Evolutionary conservation across 176 grass and related monocot species (phyloP).

Genomic region (Alloteropsis semialata): DNA sequence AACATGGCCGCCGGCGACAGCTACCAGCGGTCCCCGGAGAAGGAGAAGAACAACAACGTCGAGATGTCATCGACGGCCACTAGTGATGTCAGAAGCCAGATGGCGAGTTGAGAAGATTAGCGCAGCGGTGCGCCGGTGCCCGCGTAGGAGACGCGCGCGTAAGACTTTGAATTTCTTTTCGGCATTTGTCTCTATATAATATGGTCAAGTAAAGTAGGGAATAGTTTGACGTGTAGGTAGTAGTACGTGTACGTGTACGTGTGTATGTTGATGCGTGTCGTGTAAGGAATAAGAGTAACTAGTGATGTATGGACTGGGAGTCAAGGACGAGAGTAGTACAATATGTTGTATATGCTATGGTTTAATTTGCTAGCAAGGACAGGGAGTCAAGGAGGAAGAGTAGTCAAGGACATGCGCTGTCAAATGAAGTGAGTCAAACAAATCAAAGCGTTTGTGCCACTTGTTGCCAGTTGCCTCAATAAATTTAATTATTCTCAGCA

Average conservation of each 20-base stretch:
- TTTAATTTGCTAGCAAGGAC: too few species aligned
- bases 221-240: too few species aligned
- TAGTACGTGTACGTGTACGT: not conserved
- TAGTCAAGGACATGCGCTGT: too few species aligned
- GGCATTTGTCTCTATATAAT: too few species aligned
- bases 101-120: not conserved
- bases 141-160: too few species aligned
- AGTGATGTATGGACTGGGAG: not conserved
- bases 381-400: not conserved
- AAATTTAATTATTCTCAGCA: too few species aligned
- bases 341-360: too few species aligned
- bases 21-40: not conserved
- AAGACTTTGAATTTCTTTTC: not conserved
- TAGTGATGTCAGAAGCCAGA: not conserved
- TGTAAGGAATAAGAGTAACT: not conserved
- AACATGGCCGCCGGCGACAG: not conserved
- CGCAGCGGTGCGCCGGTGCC: too few species aligned
- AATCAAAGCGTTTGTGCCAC: too few species aligned
- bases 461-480: too few species aligned
- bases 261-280: not conserved
- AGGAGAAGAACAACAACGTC: conserved; percentile 21
- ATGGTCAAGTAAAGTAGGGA: too few species aligned
- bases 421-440: too few species aligned
- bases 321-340: not conserved
- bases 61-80: conserved; percentile 30